A percentile compares a stretch with the other conserved stretches of the same genome.
Evolutionary conservation across 345 rosid genomes (phyloP).

Genomic region (Salix udensis): DNA sequence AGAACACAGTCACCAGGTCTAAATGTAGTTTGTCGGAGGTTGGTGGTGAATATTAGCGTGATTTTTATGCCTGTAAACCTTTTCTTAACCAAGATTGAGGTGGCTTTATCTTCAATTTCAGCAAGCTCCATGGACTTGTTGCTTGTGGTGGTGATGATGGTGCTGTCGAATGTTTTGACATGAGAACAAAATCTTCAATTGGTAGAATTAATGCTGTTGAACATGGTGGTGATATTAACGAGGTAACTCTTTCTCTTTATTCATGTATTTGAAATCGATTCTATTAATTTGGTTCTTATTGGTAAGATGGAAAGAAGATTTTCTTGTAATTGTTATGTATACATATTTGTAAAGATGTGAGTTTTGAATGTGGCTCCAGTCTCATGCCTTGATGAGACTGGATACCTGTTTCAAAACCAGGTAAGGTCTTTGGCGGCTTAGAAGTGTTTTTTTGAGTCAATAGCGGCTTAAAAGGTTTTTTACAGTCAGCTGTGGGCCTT

Average conservation of each 20-base stretch:
- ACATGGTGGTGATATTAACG: constrained; percentile 62
- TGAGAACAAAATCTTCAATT: constrained; percentile 71
- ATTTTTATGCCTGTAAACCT: neutral
- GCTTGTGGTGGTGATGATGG: constrained; percentile 99
- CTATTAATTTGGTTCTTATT: neutral
- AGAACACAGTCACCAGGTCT: constrained; percentile 79
- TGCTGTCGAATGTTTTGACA: constrained; percentile 88
- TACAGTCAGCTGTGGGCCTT: neutral
- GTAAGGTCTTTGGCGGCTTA: no score
- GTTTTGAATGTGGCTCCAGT: neutral
- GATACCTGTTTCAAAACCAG: no score
- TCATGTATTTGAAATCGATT: constrained; percentile 8
- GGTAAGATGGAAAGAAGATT: neutral
- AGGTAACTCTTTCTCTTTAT: constrained; percentile 36
- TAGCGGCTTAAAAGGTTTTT: neutral
- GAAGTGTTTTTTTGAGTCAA: no score
- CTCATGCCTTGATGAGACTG: neutral
- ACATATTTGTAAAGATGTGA: neutral
- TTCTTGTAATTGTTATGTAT: neutral
- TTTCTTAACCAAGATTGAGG: constrained; percentile 19
- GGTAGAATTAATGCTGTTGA: constrained; percentile 81
- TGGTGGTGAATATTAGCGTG: constrained; percentile 13
- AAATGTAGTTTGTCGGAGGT: constrained; percentile 93
- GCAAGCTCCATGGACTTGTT: constrained; percentile 84
- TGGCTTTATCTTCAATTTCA: constrained; percentile 27